A percentile compares a stretch with the other conserved stretches of the same genome.
phyloP scores from a whole-genome alignment of 148 eudicot genomes.

The Fagopyrum tataricum region DNA sequence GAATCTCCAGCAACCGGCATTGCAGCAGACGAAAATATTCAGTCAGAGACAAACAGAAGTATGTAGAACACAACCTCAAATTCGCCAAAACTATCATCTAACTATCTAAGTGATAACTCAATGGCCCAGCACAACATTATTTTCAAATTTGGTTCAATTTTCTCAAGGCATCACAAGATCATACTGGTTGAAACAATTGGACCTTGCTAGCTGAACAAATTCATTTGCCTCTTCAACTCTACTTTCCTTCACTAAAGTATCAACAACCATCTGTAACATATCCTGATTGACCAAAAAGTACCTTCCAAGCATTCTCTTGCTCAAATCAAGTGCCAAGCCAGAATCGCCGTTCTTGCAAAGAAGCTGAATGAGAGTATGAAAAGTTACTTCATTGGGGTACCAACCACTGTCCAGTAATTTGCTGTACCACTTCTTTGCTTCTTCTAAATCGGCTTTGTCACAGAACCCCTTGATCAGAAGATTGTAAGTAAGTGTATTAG shows the following conservation, averaged over 20 bases:
- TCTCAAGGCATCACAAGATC: slow-evolving; percentile 8
- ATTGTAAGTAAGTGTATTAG: slow-evolving; percentile 21
- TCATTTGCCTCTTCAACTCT: slow-evolving; percentile 22
- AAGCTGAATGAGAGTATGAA: slow-evolving; percentile 10
- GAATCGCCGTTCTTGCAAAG: slow-evolving; percentile 30
- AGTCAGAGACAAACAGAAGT: too few species aligned
- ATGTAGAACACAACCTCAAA: too few species aligned
- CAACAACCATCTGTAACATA: slow-evolving; percentile 28
- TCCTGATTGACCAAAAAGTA: slow-evolving; percentile 13
- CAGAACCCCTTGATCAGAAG: slow-evolving; percentile 27
- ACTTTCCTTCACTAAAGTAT: slow-evolving; percentile 27
- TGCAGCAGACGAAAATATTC: too few species aligned
- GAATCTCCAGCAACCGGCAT: too few species aligned
- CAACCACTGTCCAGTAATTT: slow-evolving; percentile 13
- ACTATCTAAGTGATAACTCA: too few species aligned
- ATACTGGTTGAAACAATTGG: slow-evolving; percentile 10
- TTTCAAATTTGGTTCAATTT: not conserved
- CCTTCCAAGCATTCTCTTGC: slow-evolving; percentile 18
- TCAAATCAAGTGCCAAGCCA: slow-evolving; percentile 22
- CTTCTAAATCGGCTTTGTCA: slow-evolving; percentile 19
- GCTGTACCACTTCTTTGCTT: slow-evolving; percentile 26
- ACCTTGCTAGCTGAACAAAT: slow-evolving; percentile 24
- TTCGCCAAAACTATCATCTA: too few species aligned
- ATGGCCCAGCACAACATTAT: not conserved
- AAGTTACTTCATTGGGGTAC: slow-evolving; percentile 2